phyloP scores from a whole-genome alignment of 2,329 filamentous ascomycete species.

The Cladophialophora carrionii region DNA sequence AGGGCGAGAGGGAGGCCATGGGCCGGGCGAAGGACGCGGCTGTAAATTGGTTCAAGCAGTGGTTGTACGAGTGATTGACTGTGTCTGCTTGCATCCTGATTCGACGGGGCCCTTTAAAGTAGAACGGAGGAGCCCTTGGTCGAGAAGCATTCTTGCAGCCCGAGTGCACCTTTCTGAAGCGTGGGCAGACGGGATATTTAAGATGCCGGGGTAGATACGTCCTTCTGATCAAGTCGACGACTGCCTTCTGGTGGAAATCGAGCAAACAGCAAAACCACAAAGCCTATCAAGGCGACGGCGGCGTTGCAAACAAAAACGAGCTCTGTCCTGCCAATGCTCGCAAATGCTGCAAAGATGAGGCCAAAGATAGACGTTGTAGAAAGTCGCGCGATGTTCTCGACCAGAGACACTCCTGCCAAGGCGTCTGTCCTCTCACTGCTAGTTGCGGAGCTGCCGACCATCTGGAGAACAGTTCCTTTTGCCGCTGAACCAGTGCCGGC shows the following conservation, averaged over 20 bases:
- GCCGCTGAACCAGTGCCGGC: conserved; percentile 70
- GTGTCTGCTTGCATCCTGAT: not conserved
- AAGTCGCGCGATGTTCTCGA: conserved; percentile 69
- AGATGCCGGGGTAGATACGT: not conserved
- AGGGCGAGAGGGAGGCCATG: conserved; percentile 52
- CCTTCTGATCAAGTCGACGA: conserved; percentile 16
- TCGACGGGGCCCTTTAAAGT: not conserved
- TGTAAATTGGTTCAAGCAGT: conserved; percentile 50
- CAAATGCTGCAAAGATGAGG: conserved; percentile 66
- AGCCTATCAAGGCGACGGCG: conserved; percentile 36
- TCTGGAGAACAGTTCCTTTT: conserved; percentile 73
- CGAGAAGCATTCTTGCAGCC: not conserved
- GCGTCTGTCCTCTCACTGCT: conserved; percentile 63
- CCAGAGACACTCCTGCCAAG: conserved; percentile 68
- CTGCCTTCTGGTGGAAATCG: conserved; percentile 36
- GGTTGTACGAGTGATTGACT: conserved; percentile 8
- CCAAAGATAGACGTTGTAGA: conserved; percentile 69
- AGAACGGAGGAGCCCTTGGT: not conserved
- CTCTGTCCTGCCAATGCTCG: conserved; percentile 61
- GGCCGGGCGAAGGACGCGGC: conserved; percentile 54
- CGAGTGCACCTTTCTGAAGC: not conserved
- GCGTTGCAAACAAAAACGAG: conserved; percentile 71
- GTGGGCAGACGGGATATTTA: not conserved
- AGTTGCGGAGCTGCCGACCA: conserved; percentile 59
- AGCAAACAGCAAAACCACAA: conserved; percentile 35